Percentiles rank a stretch among this genome's conserved stretches.
phyloP scores from a whole-genome alignment of 192 early-diverging fungal genomes.

The Thamnidium elegans region DNA sequence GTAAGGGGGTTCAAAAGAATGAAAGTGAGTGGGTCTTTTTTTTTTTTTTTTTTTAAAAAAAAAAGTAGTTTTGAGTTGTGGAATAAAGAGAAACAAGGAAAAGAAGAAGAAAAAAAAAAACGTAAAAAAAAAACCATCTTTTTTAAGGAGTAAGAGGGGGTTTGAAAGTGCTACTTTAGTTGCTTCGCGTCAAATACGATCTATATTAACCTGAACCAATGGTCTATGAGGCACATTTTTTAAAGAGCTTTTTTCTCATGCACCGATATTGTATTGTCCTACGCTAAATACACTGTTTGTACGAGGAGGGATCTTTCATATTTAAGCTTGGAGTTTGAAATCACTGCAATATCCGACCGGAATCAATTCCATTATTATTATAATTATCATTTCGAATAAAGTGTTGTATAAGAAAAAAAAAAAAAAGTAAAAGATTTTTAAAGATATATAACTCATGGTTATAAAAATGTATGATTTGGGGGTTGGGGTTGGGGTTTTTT shows the following conservation, averaged over 20 bases:
- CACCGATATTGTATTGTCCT: slow-evolving; percentile 18
- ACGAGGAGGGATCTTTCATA: background rate
- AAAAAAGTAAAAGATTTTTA: no score
- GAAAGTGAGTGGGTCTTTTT: slow-evolving; percentile 7
- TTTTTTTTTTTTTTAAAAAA: slow-evolving; percentile 2
- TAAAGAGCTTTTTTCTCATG: slow-evolving; percentile 16
- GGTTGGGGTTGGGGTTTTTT: no score
- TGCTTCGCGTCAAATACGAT: slow-evolving; percentile 10
- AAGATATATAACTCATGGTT: no score
- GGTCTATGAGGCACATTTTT: slow-evolving; percentile 4
- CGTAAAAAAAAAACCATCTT: background rate
- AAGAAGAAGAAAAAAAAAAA: background rate
- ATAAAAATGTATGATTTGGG: no score
- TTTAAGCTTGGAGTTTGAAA: slow-evolving; percentile 10
- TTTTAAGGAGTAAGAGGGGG: slow-evolving; percentile 1
- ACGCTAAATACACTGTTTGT: slow-evolving; percentile 4
- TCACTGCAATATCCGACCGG: slow-evolving; percentile 19
- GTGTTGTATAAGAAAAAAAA: background rate
- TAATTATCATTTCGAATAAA: no score
- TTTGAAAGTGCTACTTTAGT: slow-evolving; percentile 9
- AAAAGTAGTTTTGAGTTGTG: background rate
- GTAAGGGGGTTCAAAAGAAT: slow-evolving; percentile 10
- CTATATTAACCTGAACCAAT: slow-evolving; percentile 16
- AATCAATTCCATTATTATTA: slow-evolving; percentile 12
- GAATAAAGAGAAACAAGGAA: background rate